phyloP scores from a whole-genome alignment of 129 eudicot genomes.

The Pulicaria dysenterica region DNA sequence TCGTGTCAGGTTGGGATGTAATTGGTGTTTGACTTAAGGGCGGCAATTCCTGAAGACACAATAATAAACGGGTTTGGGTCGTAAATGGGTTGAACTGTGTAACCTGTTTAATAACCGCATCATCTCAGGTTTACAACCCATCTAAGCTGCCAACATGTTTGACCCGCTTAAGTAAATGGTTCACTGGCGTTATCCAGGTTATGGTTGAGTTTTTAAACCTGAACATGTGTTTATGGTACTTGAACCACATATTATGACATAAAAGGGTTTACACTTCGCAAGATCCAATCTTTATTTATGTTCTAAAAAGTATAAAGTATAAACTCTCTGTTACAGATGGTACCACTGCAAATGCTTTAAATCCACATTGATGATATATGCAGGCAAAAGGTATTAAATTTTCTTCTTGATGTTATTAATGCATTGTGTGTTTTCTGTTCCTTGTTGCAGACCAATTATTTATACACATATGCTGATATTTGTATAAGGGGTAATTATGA shows the following conservation, averaged over 20 bases:
- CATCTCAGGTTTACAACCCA: no score
- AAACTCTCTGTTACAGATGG: slow-evolving; percentile 3
- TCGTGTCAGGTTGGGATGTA: not conserved
- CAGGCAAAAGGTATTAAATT: slow-evolving; percentile 30
- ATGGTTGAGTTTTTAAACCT: no score
- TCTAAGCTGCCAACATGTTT: no score
- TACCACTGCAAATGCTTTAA: slow-evolving; percentile 14
- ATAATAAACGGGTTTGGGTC: no score
- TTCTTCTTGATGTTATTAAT: slow-evolving; percentile 20
- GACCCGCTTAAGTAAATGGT: no score
- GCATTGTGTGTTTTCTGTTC: not conserved
- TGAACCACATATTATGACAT: slow-evolving; percentile 4
- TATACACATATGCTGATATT: slow-evolving; percentile 4
- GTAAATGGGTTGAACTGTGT: no score
- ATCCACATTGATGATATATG: slow-evolving; percentile 15
- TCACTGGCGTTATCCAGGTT: no score
- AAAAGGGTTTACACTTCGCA: slow-evolving; percentile 10
- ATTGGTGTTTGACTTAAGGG: slow-evolving; percentile 17
- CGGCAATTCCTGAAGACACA: not conserved
- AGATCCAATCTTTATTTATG: slow-evolving; percentile 19
- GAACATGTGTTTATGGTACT: slow-evolving; percentile 22
- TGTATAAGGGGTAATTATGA: slow-evolving; percentile 16
- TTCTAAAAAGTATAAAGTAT: slow-evolving; percentile 1
- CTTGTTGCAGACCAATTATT: not conserved
- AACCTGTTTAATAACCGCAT: no score